Evolutionary conservation across 768 basidiomycete species (phyloP), one percentile per base, ranked within the genome.

Genomic region (Albatrellus ellisii): DNA sequence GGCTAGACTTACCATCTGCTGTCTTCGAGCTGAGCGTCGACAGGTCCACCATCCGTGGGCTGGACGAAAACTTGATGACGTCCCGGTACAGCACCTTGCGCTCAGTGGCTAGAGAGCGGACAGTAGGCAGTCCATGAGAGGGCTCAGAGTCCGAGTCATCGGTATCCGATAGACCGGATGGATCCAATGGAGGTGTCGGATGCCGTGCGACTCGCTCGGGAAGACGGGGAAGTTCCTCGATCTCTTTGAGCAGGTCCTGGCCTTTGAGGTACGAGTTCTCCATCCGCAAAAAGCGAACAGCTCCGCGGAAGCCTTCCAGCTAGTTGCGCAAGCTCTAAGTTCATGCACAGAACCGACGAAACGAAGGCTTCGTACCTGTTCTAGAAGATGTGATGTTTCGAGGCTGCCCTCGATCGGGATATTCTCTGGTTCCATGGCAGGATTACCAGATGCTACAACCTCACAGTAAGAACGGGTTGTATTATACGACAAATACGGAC

Each of bases 211-310:
- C 46, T 9, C 69, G 67, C 37, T 65, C 65, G 4, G 70, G 64
- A n/a, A 87, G 72, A 0, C 66, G 65, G 14, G 83, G 84, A 0
- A 98, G 67, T 5, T 75, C 55, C 48, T 82, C 75, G 42, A 98
- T 78, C 51, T 89, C 85, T 39, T 72, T 70, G 45, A 97, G 75
- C 0, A 98, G 72, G 52, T 92, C 89, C 58, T 89, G 86, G 2
- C 90, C 88, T 56, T 85, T 91, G 62, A 98, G 78, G 56, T 87
- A 90, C 2, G 87, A 74, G 57, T 98, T 98, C 60, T 98, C 92
- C 26, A 72, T 78, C 18, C 92, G 78, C n/a, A 99, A 68, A 75
- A 85, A 97, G 15, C 88, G 77, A 22, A 98, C 77, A 0, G 92
- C 86, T 4, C 82, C 79, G 29, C 88, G 83, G n/a, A 97, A 72